Conservation (phyloP, 768 basidiomycete species). For the Lactarius trivialis region DNA sequence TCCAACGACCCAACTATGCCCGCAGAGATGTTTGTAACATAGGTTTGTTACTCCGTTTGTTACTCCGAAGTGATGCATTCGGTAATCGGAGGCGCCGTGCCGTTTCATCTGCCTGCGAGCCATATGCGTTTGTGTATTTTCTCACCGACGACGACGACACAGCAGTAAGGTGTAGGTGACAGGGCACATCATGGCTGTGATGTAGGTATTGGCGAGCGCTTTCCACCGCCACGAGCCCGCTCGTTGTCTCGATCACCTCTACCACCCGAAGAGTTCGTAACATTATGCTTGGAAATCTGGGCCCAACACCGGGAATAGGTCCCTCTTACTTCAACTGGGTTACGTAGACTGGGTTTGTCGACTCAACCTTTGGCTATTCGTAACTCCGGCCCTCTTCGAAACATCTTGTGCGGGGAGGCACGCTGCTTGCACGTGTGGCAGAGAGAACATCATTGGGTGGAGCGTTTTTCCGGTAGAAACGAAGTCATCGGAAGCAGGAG, state of each 20-base stretch:
- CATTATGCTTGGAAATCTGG: not conserved
- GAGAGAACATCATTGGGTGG: not conserved
- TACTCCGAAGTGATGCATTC: not conserved
- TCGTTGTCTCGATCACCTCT: not conserved
- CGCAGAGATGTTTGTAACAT: not conserved
- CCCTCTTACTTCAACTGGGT: not conserved
- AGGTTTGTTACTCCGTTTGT: not conserved
- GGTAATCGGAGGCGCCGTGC: not conserved
- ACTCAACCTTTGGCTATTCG: not conserved
- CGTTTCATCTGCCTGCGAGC: not conserved
- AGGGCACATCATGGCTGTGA: not conserved
- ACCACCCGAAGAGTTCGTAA: not conserved
- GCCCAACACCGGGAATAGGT: not conserved
- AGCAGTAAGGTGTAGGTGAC: not conserved
- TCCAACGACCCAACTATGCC: not conserved
- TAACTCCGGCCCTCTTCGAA: not conserved
- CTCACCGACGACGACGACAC: not conserved
- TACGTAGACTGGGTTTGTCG: too few species aligned
- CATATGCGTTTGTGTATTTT: not conserved
- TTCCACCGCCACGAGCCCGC: not conserved
- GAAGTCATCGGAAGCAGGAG: not conserved
- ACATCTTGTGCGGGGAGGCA: not conserved
- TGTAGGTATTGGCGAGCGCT: not conserved
- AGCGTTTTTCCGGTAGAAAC: not conserved
- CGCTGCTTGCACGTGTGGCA: not conserved